Base-by-base conservation (phyloP, 768 basidiomycete species). In the Strobilomyces confusus region DNA sequence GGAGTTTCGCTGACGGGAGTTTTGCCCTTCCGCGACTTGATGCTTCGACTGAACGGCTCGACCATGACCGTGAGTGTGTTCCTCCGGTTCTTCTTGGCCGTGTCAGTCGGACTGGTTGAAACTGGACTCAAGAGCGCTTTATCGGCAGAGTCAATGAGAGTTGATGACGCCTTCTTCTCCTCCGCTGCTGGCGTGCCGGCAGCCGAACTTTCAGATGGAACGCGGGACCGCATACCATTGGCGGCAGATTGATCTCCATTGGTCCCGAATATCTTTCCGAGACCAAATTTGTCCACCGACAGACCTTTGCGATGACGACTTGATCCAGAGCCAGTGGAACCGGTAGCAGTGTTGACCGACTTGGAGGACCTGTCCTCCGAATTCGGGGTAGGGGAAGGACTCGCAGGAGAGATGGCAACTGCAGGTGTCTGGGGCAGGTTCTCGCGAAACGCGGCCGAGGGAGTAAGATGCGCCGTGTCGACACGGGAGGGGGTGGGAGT, bases 61-160 rank as follows among this genome's bases (percentile, higher is more conserved):
- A 90, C 87, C 82, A 93, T 90, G 37, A 94, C 81, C 0, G 87
- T 92, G 57, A 97, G 76, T 0, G 93, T 95, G 69, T 89, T 93
- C 61, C 92, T 73, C 63, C 86, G 76, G 56, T 72, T 77, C 69
- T 84, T 84, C 75, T 82, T 91, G 36, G 71, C 72, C 20, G 63
- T 60, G 9, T 63, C 62, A 22, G 57, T 50, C 49, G 65, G 54
- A 55, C 64, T 61, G 34, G 62, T 44, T 29, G 69, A 65, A 17
- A 63, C 62, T 1, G 76, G 76, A 48, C 73, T 75, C 49, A 77
- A 60, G 7, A 77, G 62, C 8, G 67, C 51, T 4, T 66, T 59
- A 53, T 67, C 67, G 53, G 59, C 34, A 4, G 69, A 69, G 23
- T 63, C 58, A 17, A 58, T 44, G 20, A 54, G 37, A 3, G 36